A percentile compares a stretch with the other conserved stretches of the same genome.
Evolutionary conservation across 805 yeast genomes (phyloP).

Genomic region (Tetrapisispora fleetii): DNA sequence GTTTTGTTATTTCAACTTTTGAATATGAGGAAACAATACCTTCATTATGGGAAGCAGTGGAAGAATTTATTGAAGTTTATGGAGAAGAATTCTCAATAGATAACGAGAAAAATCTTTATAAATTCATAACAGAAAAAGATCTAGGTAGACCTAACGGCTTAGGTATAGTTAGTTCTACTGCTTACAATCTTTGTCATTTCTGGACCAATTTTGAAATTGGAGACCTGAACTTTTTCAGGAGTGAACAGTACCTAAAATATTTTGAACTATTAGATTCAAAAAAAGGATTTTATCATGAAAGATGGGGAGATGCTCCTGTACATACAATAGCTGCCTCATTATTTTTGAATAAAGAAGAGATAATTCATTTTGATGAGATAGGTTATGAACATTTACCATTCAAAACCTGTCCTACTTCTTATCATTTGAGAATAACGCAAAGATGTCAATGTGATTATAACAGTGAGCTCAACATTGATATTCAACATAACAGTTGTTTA

Average conservation of each 20-base stretch:
- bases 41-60: conserved; percentile 66
- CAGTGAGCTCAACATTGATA: conserved; percentile 35
- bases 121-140: conserved; percentile 43
- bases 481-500: conserved; percentile 48
- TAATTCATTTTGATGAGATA: conserved; percentile 72
- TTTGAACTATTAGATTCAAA: conserved; percentile 54
- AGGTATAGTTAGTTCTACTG: conserved; percentile 21
- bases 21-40: conserved; percentile 84
- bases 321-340: conserved; percentile 64
- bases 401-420: conserved; percentile 47
- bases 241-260: conserved; percentile 49
- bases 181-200: conserved; percentile 73
- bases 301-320: conserved; percentile 96
- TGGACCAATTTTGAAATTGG: conserved; percentile 86
- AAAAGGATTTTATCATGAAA: conserved; percentile 75
- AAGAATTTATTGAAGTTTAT: conserved; percentile 53
- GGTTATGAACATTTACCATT: conserved; percentile 75
- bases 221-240: conserved; percentile 57
- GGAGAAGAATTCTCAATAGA: conserved; percentile 33
- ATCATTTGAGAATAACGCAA: conserved; percentile 40
- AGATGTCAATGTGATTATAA: conserved; percentile 52
- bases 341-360: conserved; percentile 45
- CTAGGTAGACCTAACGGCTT: conserved; percentile 34
- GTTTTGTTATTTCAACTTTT: conserved; percentile 73
- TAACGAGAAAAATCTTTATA: conserved; percentile 18